Percentiles rank a stretch among this genome's conserved stretches.
Conservation (phyloP, 768 basidiomycete species). For the Xanthoconium stramineum region DNA sequence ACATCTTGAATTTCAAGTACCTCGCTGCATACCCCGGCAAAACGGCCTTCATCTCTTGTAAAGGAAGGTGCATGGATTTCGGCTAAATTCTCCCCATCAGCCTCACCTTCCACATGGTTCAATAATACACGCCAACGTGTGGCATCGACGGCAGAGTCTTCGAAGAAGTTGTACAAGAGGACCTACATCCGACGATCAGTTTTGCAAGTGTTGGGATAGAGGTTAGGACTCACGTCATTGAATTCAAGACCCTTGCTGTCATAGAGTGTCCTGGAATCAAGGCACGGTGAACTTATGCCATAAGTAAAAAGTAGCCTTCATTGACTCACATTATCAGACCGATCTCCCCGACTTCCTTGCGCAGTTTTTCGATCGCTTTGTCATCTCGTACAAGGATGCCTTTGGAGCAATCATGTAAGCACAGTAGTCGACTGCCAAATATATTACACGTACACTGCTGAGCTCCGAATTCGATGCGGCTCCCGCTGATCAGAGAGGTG, state of each 20-base stretch:
- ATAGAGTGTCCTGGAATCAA: constrained; percentile 26
- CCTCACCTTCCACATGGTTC: constrained; percentile 35
- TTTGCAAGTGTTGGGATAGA: background rate
- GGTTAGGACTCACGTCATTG: constrained; percentile 12
- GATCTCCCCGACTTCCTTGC: constrained; percentile 52
- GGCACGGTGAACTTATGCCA: background rate
- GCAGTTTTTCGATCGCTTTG: constrained; percentile 44
- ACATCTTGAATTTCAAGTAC: constrained; percentile 30
- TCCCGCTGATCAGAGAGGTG: constrained; percentile 33
- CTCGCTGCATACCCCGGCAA: constrained; percentile 57
- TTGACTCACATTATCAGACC: constrained; percentile 53
- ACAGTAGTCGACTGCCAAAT: background rate
- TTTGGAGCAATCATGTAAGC: constrained; percentile 19
- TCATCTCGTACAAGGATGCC: constrained; percentile 71
- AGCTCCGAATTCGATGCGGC: constrained; percentile 57
- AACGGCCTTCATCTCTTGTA: constrained; percentile 40
- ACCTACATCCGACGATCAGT: constrained; percentile 41
- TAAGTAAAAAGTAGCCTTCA: background rate
- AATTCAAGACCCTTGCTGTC: constrained; percentile 32
- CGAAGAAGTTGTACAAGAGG: constrained; percentile 72
- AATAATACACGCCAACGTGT: constrained; percentile 62
- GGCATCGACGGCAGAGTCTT: constrained; percentile 50
- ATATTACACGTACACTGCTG: constrained; percentile 51
- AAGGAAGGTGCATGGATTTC: constrained; percentile 41
- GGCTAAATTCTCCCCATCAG: constrained; percentile 9